Evolutionary conservation across 2,329 filamentous ascomycete species (phyloP), one percentile per base, ranked within the genome.

Genomic region (Hypoxylon sp.): DNA sequence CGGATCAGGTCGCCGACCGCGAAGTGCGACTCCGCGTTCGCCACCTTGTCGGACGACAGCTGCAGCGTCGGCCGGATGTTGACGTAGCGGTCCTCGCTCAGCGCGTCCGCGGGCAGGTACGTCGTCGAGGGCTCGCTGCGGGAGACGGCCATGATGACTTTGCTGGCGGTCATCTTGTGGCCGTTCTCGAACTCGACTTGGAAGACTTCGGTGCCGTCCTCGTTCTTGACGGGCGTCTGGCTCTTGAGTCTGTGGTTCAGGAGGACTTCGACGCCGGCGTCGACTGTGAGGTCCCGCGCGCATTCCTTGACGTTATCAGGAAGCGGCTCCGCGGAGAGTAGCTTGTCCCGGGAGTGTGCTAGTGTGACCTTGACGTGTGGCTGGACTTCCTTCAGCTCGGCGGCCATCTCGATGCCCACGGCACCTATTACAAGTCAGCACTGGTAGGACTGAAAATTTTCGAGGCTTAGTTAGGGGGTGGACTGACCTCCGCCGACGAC

Each of bases 361-460:
- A 96, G 84, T 0, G 87, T 91, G n/a, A 95, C 89, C 40, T 85
- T 84, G 56, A 87, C 80, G 9, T 84, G 72, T 0, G 92, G 91
- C 65, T 89, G 84, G 22, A 88, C 80, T 46, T 86, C 76, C 78
- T 93, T 94, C 56, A 94, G 81, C 79, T 96, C 92, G 1, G 90
- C 88, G 0, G 92, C 91, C 84, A 95, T 93, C 76, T 95, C 92
- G 57, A 94, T 89, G 7, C 92, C 92, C 1, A 94, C 92, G 5
- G 92, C 92, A 51, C 91, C 84, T 86, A 36, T 33, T n/a, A 12
- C 24, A 30, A 36, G 65, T 61, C 45, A 64, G 49, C 14, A 33
- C 4, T 32, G 8, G 12, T 22, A 22, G 32, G 3, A 16, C 30
- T 7, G 20, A 40, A 11, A 4, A 3, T 4, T n/a, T 28, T 44